phyloP scores from a whole-genome alignment of 108 stramenopile species.

The Seminavis robusta region DNA sequence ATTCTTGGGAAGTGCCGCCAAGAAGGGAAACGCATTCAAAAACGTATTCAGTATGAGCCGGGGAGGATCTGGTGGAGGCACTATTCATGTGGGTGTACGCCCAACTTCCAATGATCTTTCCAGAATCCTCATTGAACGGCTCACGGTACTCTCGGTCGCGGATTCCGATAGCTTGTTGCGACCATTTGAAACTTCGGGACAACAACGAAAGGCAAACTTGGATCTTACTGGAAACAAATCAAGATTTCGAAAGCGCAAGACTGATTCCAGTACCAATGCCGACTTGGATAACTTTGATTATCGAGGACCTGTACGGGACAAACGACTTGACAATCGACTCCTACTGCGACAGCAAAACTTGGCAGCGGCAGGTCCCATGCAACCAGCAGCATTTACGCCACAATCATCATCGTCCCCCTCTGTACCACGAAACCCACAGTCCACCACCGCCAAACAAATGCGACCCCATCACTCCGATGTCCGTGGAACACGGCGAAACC shows the following conservation, averaged over 20 bases:
- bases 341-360: background rate
- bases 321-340: background rate
- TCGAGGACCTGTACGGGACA: slow-evolving; percentile 15
- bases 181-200: slow-evolving; percentile 17
- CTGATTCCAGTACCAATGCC: slow-evolving; percentile 21
- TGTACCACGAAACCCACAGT: background rate
- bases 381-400: slow-evolving; percentile 6
- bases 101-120: slow-evolving; percentile 22
- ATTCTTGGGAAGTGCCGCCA: background rate
- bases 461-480: background rate
- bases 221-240: slow-evolving; percentile 16
- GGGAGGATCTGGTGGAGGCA: background rate
- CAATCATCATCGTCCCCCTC: slow-evolving; percentile 3
- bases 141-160: slow-evolving; percentile 37
- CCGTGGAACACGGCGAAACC: background rate
- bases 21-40: background rate
- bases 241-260: slow-evolving; percentile 24
- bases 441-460: background rate
- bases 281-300: slow-evolving; percentile 54
- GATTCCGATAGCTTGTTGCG: slow-evolving; percentile 34
- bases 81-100: background rate
- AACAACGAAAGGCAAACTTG: slow-evolving; percentile 9
- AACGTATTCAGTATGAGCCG: background rate
- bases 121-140: slow-evolving; percentile 35
- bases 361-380: slow-evolving; percentile 2